phyloP scores from a whole-genome alignment of 768 basidiomycete species.

The Leccinum aurantiacum region DNA sequence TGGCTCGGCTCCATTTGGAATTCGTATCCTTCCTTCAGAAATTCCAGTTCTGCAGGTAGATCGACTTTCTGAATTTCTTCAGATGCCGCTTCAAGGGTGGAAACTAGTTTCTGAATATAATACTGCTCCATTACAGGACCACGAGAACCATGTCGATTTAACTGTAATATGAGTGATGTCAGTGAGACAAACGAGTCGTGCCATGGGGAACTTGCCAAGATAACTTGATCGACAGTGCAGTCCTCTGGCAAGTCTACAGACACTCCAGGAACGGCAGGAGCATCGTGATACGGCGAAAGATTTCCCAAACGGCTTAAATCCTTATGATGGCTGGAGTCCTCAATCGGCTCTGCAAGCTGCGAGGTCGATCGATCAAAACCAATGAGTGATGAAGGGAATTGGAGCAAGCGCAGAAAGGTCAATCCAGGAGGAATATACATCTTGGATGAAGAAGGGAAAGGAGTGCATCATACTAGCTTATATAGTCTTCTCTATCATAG shows the following conservation, averaged over 20 bases:
- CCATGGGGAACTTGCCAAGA: slow-evolving; percentile 31
- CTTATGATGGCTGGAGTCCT: background rate
- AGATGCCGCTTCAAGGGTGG: slow-evolving; percentile 28
- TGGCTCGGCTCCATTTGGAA: slow-evolving; percentile 34
- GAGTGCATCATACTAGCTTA: background rate
- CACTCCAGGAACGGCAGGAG: slow-evolving; percentile 29
- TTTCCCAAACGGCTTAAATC: slow-evolving; percentile 31
- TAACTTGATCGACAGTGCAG: slow-evolving; percentile 41
- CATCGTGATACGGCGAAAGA: slow-evolving; percentile 39
- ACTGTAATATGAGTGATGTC: slow-evolving; percentile 21
- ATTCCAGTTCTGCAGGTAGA: slow-evolving; percentile 35
- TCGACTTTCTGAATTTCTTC: slow-evolving; percentile 26
- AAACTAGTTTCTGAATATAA: slow-evolving; percentile 33
- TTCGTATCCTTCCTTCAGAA: slow-evolving; percentile 38
- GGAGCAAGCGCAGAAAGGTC: slow-evolving; percentile 15
- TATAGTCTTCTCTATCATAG: background rate
- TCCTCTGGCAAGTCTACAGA: slow-evolving; percentile 36
- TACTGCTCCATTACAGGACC: slow-evolving; percentile 30
- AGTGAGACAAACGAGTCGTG: background rate
- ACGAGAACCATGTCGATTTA: slow-evolving; percentile 44
- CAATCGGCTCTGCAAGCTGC: background rate
- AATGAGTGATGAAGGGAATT: slow-evolving; percentile 8
- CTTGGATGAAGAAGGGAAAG: background rate
- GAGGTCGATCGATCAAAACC: background rate
- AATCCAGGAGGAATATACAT: slow-evolving; percentile 21